These are phyloP conservation scores for Dactylonectria estremocensis DNA, from an alignment of 2,329 filamentous ascomycete genomes.

Conservation along the genomic window DNA sequence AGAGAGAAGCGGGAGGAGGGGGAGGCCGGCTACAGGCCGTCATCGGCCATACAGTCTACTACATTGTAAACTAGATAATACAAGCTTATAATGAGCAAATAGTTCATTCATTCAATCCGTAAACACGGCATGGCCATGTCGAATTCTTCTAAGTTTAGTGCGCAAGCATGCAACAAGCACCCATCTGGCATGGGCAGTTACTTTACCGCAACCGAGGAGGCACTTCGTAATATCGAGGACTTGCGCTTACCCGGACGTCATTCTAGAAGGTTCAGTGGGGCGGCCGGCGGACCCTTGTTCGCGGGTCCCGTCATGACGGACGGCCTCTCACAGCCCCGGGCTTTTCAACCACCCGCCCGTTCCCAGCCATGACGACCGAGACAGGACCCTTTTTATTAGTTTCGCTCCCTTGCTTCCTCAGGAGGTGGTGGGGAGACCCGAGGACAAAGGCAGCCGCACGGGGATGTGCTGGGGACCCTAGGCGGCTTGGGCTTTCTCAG, in stretches of 20 bases:
- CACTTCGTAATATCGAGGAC: constrained; percentile 49
- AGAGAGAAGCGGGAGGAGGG: neutral
- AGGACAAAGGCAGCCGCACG: neutral
- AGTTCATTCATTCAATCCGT: neutral
- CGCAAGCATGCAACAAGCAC: constrained; percentile 30
- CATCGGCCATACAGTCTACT: too few species aligned
- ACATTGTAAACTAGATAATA: too few species aligned
- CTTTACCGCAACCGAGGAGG: neutral
- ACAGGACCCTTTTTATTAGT: neutral
- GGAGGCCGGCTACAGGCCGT: constrained; percentile 8
- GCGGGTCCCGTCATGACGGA: neutral
- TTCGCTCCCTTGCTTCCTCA: neutral
- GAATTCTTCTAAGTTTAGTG: constrained; percentile 43
- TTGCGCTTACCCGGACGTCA: constrained; percentile 54
- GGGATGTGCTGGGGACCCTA: neutral
- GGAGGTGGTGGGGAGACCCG: neutral
- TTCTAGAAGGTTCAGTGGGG: constrained; percentile 65
- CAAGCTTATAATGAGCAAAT: too few species aligned
- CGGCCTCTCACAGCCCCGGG: constrained; percentile 1
- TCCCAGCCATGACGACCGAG: neutral
- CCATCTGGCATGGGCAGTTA: neutral
- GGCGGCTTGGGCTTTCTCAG: neutral
- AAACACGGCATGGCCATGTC: constrained; percentile 9
- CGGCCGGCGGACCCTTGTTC: constrained; percentile 16
- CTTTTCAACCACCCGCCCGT: neutral